A percentile compares a stretch with the other conserved stretches of the same genome.
phyloP scores from a whole-genome alignment of 768 basidiomycete species.

The Leccinum subtestaceum region DNA sequence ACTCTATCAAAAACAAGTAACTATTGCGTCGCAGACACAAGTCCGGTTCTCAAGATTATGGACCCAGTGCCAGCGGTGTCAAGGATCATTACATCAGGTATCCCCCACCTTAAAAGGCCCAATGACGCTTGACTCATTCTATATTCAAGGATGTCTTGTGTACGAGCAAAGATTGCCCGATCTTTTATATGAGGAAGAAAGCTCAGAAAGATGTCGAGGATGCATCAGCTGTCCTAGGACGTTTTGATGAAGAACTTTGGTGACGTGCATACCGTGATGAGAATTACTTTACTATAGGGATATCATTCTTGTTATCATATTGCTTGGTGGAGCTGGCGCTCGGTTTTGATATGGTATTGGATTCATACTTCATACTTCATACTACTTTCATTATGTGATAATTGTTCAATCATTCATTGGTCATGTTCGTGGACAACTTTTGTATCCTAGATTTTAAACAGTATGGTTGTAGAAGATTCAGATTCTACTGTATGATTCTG shows the following conservation, averaged over 20 bases:
- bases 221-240: conserved; percentile 68
- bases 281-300: background rate
- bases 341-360: too few species aligned
- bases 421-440: too few species aligned
- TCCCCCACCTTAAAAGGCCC: background rate
- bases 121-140: background rate
- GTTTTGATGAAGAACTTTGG: conserved; percentile 81
- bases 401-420: too few species aligned
- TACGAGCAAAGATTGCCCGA: conserved; percentile 96
- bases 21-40: conserved; percentile 73
- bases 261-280: conserved; percentile 26
- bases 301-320: background rate
- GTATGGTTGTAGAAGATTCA: too few species aligned
- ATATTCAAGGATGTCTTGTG: conserved; percentile 84
- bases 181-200: conserved; percentile 98
- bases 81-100: conserved; percentile 95
- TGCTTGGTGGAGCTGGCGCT: too few species aligned
- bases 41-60: conserved; percentile 91
- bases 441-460: too few species aligned
- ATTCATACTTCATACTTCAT: too few species aligned
- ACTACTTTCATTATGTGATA: too few species aligned
- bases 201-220: conserved; percentile 98
- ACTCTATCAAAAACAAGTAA: conserved; percentile 87
- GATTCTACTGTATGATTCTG: too few species aligned
- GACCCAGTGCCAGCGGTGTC: conserved; percentile 99